Evolutionary conservation across 1,284 basidiomycete species (phyloP).

Genomic region (Xerocomus amazonicus): DNA sequence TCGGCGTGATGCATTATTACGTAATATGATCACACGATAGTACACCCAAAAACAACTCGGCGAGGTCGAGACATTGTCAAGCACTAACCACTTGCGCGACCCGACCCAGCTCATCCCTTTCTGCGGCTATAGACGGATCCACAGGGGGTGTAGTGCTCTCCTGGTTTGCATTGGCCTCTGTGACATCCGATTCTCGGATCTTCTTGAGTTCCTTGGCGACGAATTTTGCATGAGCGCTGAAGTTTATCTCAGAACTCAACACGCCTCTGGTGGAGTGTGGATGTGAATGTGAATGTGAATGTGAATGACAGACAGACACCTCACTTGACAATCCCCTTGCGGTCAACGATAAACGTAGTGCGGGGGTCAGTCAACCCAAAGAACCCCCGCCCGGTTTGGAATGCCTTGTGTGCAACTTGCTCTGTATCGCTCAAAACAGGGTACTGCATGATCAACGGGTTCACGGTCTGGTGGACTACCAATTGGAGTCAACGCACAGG

Average conservation of each 20-base stretch:
- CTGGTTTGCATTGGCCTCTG: not conserved
- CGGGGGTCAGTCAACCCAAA: constrained; percentile 64
- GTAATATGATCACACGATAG: no score
- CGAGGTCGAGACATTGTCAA: constrained; percentile 5
- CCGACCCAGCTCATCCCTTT: constrained; percentile 17
- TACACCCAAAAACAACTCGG: not conserved
- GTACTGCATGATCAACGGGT: constrained; percentile 42
- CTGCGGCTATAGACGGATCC: constrained; percentile 6
- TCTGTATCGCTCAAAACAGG: constrained; percentile 70
- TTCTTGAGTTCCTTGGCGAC: constrained; percentile 62
- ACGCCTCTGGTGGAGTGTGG: constrained; percentile 41
- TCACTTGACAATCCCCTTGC: constrained; percentile 61
- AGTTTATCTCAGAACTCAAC: constrained; percentile 56
- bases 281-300: not conserved
- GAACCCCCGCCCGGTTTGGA: constrained; percentile 59
- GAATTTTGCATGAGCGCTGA: constrained; percentile 62
- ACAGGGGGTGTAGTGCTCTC: not conserved
- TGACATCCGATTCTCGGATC: constrained; percentile 36
- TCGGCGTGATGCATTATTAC: constrained; percentile 6
- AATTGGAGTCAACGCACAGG: constrained; percentile 40
- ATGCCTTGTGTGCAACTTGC: constrained; percentile 59
- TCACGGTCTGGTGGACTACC: not conserved
- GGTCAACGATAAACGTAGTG: constrained; percentile 73
- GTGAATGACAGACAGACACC: not conserved
- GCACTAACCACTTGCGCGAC: constrained; percentile 16